Base-by-base conservation (phyloP, 805 yeast species). In the Jamesozyma spencerorum region DNA sequence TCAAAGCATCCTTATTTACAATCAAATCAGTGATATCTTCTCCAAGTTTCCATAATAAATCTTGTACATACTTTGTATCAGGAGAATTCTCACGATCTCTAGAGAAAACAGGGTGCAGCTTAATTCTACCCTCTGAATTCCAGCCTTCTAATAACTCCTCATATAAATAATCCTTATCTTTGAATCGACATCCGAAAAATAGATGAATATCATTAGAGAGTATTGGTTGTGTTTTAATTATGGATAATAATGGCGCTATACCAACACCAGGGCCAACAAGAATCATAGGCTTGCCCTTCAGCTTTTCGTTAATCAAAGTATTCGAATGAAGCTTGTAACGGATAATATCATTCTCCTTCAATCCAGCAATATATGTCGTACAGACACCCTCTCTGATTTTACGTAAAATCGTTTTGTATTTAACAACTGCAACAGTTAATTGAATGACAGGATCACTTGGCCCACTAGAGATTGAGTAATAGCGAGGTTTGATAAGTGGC, bases 221-320 rank as follows among this genome's bases (percentile, higher is more conserved):
- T 7, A 22, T 30, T 18, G 46, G 40, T 2, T 59, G 50, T 1
- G 66, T 52, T 33, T 74, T 74, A 12, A 90, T 70, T 31, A 88
- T 53, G 1, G 85, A 72, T 52, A 85, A 75, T 72, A 90, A 77
- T 2, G 98, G 98, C 0, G 99, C 98, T 10, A 92, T 69, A 2
- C 99, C 99, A 0, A 97, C 94, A 3, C 98, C 99, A 0, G 98
- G 94, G 1, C 90, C 81, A 3, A 90, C 70, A 73, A 90, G 66
- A 3, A 92, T 63, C 19, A 83, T 62, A 0, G 95, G 83, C 2
- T 45, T 55, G 3, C 55, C 46, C 57, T 34, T 61, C 56, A 30
- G 36, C 8, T 37, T 57, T 12, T 72, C 63, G 31, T 60, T 60
- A 34, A 77, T 47, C 19, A 57, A 29, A 12, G 66, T 58, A 46